Conservation (phyloP, 352 stramenopile species). For the Globisporangium takayamanum region DNA sequence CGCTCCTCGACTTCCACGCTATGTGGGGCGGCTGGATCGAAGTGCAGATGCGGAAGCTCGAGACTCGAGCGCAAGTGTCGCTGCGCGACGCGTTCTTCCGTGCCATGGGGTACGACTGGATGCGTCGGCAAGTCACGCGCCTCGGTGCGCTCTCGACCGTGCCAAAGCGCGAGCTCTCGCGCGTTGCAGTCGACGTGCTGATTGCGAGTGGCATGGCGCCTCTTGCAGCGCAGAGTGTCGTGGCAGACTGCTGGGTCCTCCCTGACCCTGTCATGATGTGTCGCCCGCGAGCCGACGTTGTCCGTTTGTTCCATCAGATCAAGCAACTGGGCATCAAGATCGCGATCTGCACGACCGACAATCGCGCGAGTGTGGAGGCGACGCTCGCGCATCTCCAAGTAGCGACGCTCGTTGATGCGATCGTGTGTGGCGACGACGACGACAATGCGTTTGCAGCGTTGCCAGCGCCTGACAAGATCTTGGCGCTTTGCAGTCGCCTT, state of each 20-base stretch:
- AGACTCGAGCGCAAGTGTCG: slow-evolving; percentile 21
- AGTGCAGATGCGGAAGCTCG: slow-evolving; percentile 25
- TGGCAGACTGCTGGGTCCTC: slow-evolving; percentile 23
- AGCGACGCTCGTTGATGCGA: slow-evolving; percentile 26
- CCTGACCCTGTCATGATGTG: slow-evolving; percentile 23
- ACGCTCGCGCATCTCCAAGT: slow-evolving; percentile 29
- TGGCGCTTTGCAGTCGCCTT: slow-evolving; percentile 31
- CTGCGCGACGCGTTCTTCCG: slow-evolving; percentile 24
- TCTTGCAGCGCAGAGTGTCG: slow-evolving; percentile 9
- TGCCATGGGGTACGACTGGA: slow-evolving; percentile 33
- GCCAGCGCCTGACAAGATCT: slow-evolving; percentile 31
- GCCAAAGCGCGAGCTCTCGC: slow-evolving; percentile 25
- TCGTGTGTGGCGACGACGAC: slow-evolving; percentile 46
- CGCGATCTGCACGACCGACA: slow-evolving; percentile 41
- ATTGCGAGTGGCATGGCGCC: slow-evolving; percentile 17
- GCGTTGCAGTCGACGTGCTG: slow-evolving; percentile 24
- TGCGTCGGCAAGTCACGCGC: slow-evolving; percentile 16
- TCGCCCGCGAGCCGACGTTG: slow-evolving; percentile 22
- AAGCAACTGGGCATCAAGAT: slow-evolving; percentile 42
- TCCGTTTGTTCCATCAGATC: slow-evolving; percentile 25
- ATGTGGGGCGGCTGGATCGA: slow-evolving; percentile 46
- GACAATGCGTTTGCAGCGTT: slow-evolving; percentile 33
- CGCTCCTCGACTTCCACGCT: slow-evolving; percentile 37
- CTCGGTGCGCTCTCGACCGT: slow-evolving; percentile 25
- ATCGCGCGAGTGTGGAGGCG: slow-evolving; percentile 23